Base-by-base conservation (phyloP, 768 basidiomycete genomes). In the Leccinum uliginosum region DNA sequence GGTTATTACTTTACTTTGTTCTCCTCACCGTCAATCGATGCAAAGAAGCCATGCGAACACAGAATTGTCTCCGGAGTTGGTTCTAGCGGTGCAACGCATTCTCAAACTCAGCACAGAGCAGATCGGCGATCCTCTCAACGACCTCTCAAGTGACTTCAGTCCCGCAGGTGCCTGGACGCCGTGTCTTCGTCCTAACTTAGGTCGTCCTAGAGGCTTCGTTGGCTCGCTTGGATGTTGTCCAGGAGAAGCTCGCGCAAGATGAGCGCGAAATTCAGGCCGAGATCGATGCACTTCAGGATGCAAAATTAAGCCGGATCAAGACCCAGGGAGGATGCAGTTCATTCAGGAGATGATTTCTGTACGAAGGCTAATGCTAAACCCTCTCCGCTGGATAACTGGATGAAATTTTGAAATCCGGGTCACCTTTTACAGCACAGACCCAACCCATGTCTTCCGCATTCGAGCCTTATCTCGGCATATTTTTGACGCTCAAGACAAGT, bases 301-400 rank as follows among this genome's bases (percentile, higher is more conserved):
- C 91, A 67, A n/a, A n/a, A 73, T 98, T 53, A 78, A 79, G 62
- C 75, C 73, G 12, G 89, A 90, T 62, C 93, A 96, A 70, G 89
- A 94, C 72, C 90, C 89, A n/a, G 83, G 83, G 53, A 80, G 85
- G 62, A 94, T 98, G 89, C 85, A 88, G 54, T 75, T 86, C 51
- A 93, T 97, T 30, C 97, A 98, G 71, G 92, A 92, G 71, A 93
- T 97, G 83, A 98, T 99, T 53, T 93, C 89, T 21, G 96, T 98
- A 61, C 6, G 10, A 61, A 27, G 29, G 29, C 4, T 29, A 55
- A 23, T 9, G 21, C 43, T 62, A 30, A 35, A 49, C 43, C 17
- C 23, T 43, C 40, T 43, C 5, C 40, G 12, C 51, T 44, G 24
- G 44, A 34, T 59, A 91, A 88, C 76, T 89, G 44, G 76, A 80